Conservation (phyloP, 2,329 filamentous ascomycete genomes). For the Aureobasidium sp. region DNA sequence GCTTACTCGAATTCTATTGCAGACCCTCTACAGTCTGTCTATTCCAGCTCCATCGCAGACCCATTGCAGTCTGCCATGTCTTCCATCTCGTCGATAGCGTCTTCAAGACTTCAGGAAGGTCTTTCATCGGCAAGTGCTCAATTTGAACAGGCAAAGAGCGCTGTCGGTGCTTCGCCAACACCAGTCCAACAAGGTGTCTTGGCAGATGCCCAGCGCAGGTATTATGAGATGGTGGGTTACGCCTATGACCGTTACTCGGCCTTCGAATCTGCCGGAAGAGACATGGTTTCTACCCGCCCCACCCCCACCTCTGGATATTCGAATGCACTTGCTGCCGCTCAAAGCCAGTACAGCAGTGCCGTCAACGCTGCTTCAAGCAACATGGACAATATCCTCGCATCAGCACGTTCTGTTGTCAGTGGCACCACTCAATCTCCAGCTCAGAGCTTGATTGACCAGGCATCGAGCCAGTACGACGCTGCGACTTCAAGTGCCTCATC, state of each 20-base stretch:
- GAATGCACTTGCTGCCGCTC: constrained; percentile 59
- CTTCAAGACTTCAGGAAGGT: constrained; percentile 61
- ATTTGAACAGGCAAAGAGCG: constrained; percentile 58
- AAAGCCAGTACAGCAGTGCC: constrained; percentile 28
- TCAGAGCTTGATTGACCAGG: constrained; percentile 22
- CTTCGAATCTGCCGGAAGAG: constrained; percentile 63
- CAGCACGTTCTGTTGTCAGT: constrained; percentile 18
- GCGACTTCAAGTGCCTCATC: constrained; percentile 22
- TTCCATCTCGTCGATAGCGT: constrained; percentile 58
- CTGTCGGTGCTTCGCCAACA: constrained; percentile 55
- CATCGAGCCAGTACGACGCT: constrained; percentile 24
- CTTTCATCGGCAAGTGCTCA: constrained; percentile 61
- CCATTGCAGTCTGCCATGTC: constrained; percentile 42
- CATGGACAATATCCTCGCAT: constrained; percentile 20
- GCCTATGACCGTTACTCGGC: constrained; percentile 72
- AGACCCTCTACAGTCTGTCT: constrained; percentile 42
- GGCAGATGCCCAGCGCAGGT: constrained; percentile 55
- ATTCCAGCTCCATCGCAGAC: constrained; percentile 54
- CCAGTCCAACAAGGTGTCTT: constrained; percentile 45
- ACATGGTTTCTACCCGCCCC: constrained; percentile 38
- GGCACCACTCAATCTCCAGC: constrained; percentile 20
- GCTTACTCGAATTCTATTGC: constrained; percentile 59
- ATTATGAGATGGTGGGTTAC: constrained; percentile 69
- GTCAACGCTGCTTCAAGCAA: constrained; percentile 25
- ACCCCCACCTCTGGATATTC: constrained; percentile 54